phyloP scores from a whole-genome alignment of 495 filamentous ascomycete species.

The Xylaria castorea region DNA sequence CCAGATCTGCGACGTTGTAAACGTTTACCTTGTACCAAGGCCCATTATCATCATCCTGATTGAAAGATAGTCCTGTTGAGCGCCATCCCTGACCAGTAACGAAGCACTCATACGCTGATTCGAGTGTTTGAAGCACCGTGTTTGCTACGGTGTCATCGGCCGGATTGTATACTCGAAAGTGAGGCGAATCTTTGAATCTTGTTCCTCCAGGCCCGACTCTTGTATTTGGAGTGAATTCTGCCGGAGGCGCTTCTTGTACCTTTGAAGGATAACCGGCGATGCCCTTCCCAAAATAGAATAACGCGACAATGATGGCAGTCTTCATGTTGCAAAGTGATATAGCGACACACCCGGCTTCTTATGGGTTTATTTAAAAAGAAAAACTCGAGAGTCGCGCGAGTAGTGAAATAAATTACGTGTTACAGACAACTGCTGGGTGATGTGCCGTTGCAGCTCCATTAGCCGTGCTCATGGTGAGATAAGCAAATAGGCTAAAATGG shows the following conservation, averaged over 20 bases:
- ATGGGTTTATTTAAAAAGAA: background rate
- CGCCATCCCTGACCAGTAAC: constrained; percentile 51
- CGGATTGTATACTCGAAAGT: constrained; percentile 52
- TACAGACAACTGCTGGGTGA: background rate
- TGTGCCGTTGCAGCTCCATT: background rate
- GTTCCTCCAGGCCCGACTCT: constrained; percentile 46
- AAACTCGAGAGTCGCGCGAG: background rate
- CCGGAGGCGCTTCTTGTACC: constrained; percentile 36
- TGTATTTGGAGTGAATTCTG: constrained; percentile 49
- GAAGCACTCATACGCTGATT: constrained; percentile 54
- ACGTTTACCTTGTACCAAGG: constrained; percentile 55
- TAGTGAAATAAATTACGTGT: background rate
- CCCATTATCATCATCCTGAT: constrained; percentile 42
- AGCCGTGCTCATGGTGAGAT: background rate
- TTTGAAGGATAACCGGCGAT: constrained; percentile 28
- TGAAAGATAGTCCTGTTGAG: constrained; percentile 48
- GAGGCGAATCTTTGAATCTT: constrained; percentile 50
- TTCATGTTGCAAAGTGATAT: background rate
- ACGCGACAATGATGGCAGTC: background rate
- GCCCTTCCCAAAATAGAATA: background rate
- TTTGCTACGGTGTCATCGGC: constrained; percentile 38
- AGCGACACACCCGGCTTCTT: background rate
- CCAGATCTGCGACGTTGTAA: constrained; percentile 45
- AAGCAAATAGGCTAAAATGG: constrained; percentile 10
- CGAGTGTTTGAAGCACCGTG: constrained; percentile 43